A percentile compares a stretch with the other conserved stretches of the same genome.
Evolutionary conservation across 1,284 basidiomycete genomes (phyloP).

Genomic region (Filobasidium uniguttulatum): DNA sequence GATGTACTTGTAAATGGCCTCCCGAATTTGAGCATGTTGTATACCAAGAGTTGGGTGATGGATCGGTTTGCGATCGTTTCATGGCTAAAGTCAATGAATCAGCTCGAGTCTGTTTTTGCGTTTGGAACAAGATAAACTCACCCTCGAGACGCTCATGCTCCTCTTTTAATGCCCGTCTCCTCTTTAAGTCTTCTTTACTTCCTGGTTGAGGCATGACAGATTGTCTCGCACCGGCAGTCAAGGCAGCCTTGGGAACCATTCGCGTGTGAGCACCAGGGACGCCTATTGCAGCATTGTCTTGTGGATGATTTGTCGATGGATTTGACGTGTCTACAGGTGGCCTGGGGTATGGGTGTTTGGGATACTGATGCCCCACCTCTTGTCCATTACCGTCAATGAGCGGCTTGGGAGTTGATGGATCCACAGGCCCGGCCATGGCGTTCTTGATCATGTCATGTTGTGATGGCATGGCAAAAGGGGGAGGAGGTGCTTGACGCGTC

Average conservation of each 20-base stretch:
- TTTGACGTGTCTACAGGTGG: neutral
- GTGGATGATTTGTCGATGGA: neutral
- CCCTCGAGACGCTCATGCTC: neutral
- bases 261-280: neutral
- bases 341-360: neutral
- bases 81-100: no score
- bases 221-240: neutral
- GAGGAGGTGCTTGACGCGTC: neutral
- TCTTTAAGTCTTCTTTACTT: neutral
- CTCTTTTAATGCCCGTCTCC: neutral
- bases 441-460: no score
- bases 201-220: neutral
- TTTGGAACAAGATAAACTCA: no score
- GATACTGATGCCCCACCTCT: neutral
- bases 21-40: neutral
- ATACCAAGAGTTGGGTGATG: slow-evolving; percentile 1
- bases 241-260: neutral
- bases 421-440: no score
- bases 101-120: no score
- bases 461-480: neutral
- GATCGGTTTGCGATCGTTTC: neutral
- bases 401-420: no score
- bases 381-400: no score
- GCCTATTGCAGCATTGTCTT: neutral
- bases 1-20: neutral